phyloP scores from a whole-genome alignment of 139 green algal species.

The Coccomyxa sp. region DNA sequence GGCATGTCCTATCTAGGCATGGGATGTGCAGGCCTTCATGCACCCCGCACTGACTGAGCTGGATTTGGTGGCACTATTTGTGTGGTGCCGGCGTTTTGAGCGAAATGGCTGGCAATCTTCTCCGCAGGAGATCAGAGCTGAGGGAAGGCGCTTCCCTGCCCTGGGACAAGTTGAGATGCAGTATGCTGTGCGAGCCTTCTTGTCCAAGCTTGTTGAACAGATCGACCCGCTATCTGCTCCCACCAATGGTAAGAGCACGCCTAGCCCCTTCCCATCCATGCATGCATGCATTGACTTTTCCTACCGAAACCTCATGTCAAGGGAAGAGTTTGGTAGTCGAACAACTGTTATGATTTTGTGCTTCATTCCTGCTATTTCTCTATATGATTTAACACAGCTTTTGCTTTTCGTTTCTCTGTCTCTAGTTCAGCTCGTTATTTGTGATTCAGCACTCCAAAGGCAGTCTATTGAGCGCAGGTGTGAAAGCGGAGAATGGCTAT shows the following conservation, averaged over 20 bases:
- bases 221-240: background rate
- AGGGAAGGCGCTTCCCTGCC: slow-evolving; percentile 3
- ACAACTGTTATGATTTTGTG: background rate
- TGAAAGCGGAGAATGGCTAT: background rate
- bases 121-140: slow-evolving; percentile 16
- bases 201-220: background rate
- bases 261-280: background rate
- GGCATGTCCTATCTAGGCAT: background rate
- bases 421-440: no score
- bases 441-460: no score
- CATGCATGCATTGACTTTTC: background rate
- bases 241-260: background rate
- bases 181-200: background rate
- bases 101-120: background rate
- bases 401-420: no score
- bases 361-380: no score
- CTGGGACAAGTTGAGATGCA: slow-evolving; percentile 19
- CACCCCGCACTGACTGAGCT: background rate
- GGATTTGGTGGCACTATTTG: background rate
- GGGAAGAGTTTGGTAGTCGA: background rate
- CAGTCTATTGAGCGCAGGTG: no score
- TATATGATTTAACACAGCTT: no score
- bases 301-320: background rate
- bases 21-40: background rate
- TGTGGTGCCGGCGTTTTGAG: background rate